These are phyloP conservation scores for Saccharomycopsis hybrid DNA, from an alignment of 1,139 yeast genomes.

Conservation along the genomic window DNA sequence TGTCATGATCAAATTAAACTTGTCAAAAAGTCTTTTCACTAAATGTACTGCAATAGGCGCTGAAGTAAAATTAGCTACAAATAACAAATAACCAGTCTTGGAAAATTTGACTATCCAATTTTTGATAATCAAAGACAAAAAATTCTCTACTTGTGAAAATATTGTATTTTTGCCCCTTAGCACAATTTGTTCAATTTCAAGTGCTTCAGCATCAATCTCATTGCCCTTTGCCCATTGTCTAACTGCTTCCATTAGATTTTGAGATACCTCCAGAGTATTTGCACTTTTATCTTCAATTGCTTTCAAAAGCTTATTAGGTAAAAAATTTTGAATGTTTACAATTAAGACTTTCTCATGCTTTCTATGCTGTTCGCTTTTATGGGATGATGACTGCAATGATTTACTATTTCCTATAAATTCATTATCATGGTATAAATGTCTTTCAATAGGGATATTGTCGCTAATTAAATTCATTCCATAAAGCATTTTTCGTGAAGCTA, in stretches of 20 bases:
- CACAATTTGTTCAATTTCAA: slow-evolving; percentile 82
- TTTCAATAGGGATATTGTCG: slow-evolving; percentile 15
- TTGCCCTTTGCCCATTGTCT: slow-evolving; percentile 63
- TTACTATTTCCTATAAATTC: no score
- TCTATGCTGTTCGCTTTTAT: no score
- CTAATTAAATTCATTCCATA: background rate
- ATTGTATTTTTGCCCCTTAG: slow-evolving; percentile 90
- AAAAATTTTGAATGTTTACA: slow-evolving; percentile 92
- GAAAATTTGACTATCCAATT: slow-evolving; percentile 44
- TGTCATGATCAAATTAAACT: slow-evolving; percentile 47
- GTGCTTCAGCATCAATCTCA: slow-evolving; percentile 33
- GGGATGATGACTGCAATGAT: no score
- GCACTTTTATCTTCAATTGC: slow-evolving; percentile 27
- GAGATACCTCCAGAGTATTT: background rate
- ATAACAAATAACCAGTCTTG: slow-evolving; percentile 55
- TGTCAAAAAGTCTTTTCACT: slow-evolving; percentile 61
- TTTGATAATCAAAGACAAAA: slow-evolving; percentile 55
- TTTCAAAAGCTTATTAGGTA: slow-evolving; percentile 76
- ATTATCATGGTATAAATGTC: slow-evolving; percentile 16
- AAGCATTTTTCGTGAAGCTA: slow-evolving; percentile 7
- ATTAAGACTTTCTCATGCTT: no score
- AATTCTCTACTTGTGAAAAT: slow-evolving; percentile 74
- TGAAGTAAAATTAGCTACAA: slow-evolving; percentile 90
- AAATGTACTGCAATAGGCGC: slow-evolving; percentile 84
- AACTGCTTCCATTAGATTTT: background rate